Evolutionary conservation across 2,329 filamentous ascomycete species (phyloP), one percentile per base, ranked within the genome.

Genomic region (Aureobasidium sp.): DNA sequence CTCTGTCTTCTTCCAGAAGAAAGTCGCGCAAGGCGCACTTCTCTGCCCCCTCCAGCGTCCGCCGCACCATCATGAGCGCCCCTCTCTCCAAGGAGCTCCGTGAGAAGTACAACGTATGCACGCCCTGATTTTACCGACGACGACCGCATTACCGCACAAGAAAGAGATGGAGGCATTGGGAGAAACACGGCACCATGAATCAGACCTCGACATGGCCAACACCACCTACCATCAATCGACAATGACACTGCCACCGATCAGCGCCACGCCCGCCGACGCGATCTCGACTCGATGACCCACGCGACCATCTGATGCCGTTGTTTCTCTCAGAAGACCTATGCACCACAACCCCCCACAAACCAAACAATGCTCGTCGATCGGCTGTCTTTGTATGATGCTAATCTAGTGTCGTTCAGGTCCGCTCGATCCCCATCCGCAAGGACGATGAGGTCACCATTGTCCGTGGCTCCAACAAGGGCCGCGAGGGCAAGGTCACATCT

Each of bases 11-110:
- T 80, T 96, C 91, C 77, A 87, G 93, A 82, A 89, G 93, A 84
- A 99, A 99, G 91, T 94, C 91, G 82, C 91, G 94, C 82, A 96
- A 96, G 86, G 90, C 91, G 78, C 93, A 99, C 86, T 99, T 96
- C 87, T 83, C 85, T 78, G 94, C 94, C 71, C 91, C 92, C 72
- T 97, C 92, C 79, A 91, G 89, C 83, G 85, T 90, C 77, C 92
- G 94, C 81, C 91, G 94, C 78, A 85, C 88, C 74, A 96, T 96
- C 84, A 97, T 99, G 92, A 93, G 89, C 83, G 92, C 94, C 71
- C 89, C 90, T 74, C 86, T 97, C 72, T 89, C 85, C 84, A 96
- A 96, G 86, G 94, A 99, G 84, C 87, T 99, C 78, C 88, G 91
- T 77, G 92, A 96, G 82, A 94, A 99, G 87, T 90, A 99, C 89